These are phyloP conservation scores for Pseudocercospora fuligena DNA, from an alignment of 2,329 filamentous ascomycete genomes.

Conservation along the genomic window DNA sequence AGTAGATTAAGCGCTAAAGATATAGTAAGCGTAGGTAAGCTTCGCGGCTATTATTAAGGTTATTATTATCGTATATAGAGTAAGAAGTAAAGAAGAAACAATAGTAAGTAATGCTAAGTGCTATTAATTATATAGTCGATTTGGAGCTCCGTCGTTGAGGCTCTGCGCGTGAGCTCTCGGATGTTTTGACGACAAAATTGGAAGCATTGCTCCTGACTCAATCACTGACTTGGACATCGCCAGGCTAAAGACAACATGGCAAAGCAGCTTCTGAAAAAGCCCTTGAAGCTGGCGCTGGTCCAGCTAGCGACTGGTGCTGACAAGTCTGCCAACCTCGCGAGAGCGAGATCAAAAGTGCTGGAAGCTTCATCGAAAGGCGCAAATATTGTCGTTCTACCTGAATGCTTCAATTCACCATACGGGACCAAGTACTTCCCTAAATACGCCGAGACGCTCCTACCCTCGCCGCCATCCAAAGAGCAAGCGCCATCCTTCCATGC, in stretches of 20 bases:
- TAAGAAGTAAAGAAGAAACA: too few relatives aligned
- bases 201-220: background rate
- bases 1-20: too few relatives aligned
- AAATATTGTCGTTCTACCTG: conserved; percentile 86
- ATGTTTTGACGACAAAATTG: too few relatives aligned
- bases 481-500: conserved; percentile 86
- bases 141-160: too few relatives aligned
- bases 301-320: conserved; percentile 77
- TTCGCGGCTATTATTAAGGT: too few relatives aligned
- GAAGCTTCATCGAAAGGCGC: conserved; percentile 78
- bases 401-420: conserved; percentile 99
- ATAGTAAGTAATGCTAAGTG: too few relatives aligned
- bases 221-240: background rate
- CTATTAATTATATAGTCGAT: too few relatives aligned
- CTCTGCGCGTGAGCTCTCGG: too few relatives aligned
- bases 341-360: conserved; percentile 80
- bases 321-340: conserved; percentile 81
- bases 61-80: too few relatives aligned
- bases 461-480: conserved; percentile 71
- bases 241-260: conserved; percentile 47
- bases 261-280: conserved; percentile 67
- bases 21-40: too few relatives aligned
- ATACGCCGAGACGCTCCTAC: conserved; percentile 87
- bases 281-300: conserved; percentile 78
- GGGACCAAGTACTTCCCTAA: conserved; percentile 87